Evolutionary conservation across 2,329 filamentous ascomycete genomes (phyloP), one percentile per base, ranked within the genome.

Genomic region (Clonostachys solani): DNA sequence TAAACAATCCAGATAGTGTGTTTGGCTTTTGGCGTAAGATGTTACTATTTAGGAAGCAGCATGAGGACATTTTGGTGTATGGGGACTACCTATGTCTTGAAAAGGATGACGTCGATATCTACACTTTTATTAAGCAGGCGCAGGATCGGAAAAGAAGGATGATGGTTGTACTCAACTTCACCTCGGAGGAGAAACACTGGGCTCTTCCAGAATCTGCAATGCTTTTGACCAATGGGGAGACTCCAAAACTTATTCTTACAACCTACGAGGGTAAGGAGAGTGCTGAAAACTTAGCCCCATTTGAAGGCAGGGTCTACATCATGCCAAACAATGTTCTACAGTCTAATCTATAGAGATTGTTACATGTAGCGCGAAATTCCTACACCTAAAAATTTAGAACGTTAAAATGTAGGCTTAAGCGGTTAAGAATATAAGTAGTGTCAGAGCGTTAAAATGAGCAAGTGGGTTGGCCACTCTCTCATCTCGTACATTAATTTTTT

Each of bases 101-200:
- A 3, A 42, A 51, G 0, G 56, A 59, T 0, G 57, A 67, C 15
- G 34, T 48, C 15, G 47, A 60, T 9, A 40, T 47, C 5, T 37
- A 46, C 23, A 18, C 55, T 2, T 65, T 60, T 29, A 40, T 63
- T 0, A 67, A 68, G 47, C 58, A 64, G 50, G 54, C 54, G 17
- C 48, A 49, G 2, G 53, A 52, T 23, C 60, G 56, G 43, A 52
- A 53, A n/a, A 62, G 58, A 44, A 15, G 36, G 15, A 54, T 56
- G 2, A 49, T 63, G 2, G 58, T 63, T 5, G 54, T 61, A 4
- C 49, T 67, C 29, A 68, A 68, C 52, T 68, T 67, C 49, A 56
- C 56, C 1, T 36, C 52, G 1, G 50, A 60, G 13, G 47, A 58
- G 6, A 65, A 69, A 51, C 33, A 38, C 1, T 61, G 60, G 49